phyloP scores from a whole-genome alignment of 2,329 filamentous ascomycete genomes.

The Penicillium sp. region DNA sequence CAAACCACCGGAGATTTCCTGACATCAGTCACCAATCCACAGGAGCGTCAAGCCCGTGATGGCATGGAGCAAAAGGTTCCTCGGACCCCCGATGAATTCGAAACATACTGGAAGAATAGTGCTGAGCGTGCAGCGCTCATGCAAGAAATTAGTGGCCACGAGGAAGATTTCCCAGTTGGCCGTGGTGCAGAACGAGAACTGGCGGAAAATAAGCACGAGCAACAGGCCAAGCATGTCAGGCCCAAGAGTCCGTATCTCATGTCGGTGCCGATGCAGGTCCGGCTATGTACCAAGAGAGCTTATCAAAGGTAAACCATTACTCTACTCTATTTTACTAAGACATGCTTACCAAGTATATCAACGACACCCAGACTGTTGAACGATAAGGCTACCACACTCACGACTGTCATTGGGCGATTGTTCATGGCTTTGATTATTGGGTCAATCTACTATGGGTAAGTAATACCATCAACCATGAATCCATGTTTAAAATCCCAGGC shows the following conservation, averaged over 20 bases:
- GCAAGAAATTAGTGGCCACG: constrained; percentile 32
- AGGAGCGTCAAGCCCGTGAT: constrained; percentile 54
- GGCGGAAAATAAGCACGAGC: constrained; percentile 16
- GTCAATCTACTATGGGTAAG: constrained; percentile 58
- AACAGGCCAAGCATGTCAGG: constrained; percentile 35
- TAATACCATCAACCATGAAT: background rate
- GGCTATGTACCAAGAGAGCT: constrained; percentile 43
- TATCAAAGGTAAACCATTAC: constrained; percentile 9
- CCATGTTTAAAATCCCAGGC: constrained; percentile 23
- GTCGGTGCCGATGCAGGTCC: constrained; percentile 70
- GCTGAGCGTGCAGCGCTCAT: constrained; percentile 27
- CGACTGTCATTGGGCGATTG: constrained; percentile 60
- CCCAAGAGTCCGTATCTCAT: constrained; percentile 65
- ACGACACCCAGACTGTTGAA: constrained; percentile 42
- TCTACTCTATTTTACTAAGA: background rate
- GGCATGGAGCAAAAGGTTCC: constrained; percentile 58
- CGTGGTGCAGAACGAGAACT: constrained; percentile 29
- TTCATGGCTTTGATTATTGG: constrained; percentile 73
- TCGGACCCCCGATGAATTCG: constrained; percentile 54
- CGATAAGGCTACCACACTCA: constrained; percentile 71
- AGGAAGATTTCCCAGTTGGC: constrained; percentile 29
- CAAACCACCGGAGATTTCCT: constrained; percentile 74
- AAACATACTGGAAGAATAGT: constrained; percentile 46
- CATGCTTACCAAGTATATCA: constrained; percentile 51
- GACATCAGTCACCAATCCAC: constrained; percentile 65